Evolutionary conservation across 495 filamentous ascomycete species (phyloP).

Genomic region (Penicillium parvum): DNA sequence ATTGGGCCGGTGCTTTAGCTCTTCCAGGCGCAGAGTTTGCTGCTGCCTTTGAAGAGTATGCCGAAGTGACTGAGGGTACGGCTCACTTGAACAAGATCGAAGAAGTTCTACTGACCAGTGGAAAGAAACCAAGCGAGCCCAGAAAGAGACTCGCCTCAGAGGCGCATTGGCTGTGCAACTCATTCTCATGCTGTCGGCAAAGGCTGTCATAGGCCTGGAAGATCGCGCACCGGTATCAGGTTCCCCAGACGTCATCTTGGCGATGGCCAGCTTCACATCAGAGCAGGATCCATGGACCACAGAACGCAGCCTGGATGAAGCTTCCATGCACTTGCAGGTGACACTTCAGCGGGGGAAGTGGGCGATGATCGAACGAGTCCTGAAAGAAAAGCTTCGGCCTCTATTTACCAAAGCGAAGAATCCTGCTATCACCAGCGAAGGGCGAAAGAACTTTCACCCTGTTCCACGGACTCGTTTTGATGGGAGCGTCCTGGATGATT

Average conservation of each 20-base stretch:
- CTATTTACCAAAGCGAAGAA: constrained; percentile 66
- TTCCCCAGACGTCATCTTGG: constrained; percentile 25
- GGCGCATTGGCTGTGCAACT: constrained; percentile 30
- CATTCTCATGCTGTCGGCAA: constrained; percentile 14
- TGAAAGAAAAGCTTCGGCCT: constrained; percentile 55
- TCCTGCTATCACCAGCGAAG: constrained; percentile 55
- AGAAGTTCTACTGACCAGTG: neutral
- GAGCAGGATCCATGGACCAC: constrained; percentile 52
- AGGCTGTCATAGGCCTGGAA: constrained; percentile 13
- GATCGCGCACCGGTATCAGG: constrained; percentile 16
- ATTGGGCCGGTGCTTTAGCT: constrained; percentile 31
- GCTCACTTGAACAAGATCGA: neutral
- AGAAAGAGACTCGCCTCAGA: constrained; percentile 21
- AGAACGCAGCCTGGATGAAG: constrained; percentile 13
- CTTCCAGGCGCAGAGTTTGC: constrained; percentile 36
- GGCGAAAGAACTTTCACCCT: constrained; percentile 56
- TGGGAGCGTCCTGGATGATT: constrained; percentile 43
- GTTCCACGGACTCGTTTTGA: constrained; percentile 38
- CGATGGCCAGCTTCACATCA: constrained; percentile 47
- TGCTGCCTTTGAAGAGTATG: constrained; percentile 21
- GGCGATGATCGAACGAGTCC: constrained; percentile 52
- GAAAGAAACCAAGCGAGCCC: constrained; percentile 16
- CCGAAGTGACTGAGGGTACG: constrained; percentile 20
- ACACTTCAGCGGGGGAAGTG: constrained; percentile 27
- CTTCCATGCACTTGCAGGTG: constrained; percentile 40